Base-by-base conservation (phyloP, 140 eudicot species). In the Anethum foeniculum region DNA sequence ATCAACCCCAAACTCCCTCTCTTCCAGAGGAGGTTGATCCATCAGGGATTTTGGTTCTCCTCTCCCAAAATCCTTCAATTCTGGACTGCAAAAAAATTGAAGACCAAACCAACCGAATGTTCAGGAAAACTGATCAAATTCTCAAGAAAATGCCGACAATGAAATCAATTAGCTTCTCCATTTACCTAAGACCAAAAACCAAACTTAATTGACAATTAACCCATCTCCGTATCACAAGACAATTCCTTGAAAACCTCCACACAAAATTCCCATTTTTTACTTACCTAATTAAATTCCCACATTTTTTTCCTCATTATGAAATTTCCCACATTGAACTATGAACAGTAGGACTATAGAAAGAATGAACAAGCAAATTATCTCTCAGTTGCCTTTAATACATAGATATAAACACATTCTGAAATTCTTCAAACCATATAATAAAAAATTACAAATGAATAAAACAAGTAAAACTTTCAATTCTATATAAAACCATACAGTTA, bases 1-100 rank as follows among this genome's bases (percentile, higher is more conserved):
- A 87, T 91, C 93, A 72, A 72, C 12, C 46, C 34, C 77, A 74
- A 82, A 81, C 27, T 88, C 89, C 62, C 84, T 79, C 28, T 89
- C 91, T 78, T 30, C 88, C 78, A 79, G 52, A 71, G 54, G 78
- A 75, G 38, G 56, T 32, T 58, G 80, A 79, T 87, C 92, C 90
- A 88, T 89, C 49, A 16, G 3, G 21, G 60, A 47, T 71, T 23
- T 15, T 72, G 77, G 6, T 71, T 71, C 76, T 1, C 27, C 49
- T 14, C 76, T 19, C 46, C 44, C 76, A 72, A 36, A 7, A 72
- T 72, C 77, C 48, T 41, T 38, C 2, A 34, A 69, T 34, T 34
- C 75, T 15, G 36, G 43, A 68, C 76, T 14, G 48, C 76, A 71
- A 71, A 21, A 18, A 19, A 34, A 34, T 39, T 39, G 10, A 18